These are phyloP conservation scores for Exophiala lecanii-corni DNA, from an alignment of 2,329 filamentous ascomycete species.

Conservation along the genomic window DNA sequence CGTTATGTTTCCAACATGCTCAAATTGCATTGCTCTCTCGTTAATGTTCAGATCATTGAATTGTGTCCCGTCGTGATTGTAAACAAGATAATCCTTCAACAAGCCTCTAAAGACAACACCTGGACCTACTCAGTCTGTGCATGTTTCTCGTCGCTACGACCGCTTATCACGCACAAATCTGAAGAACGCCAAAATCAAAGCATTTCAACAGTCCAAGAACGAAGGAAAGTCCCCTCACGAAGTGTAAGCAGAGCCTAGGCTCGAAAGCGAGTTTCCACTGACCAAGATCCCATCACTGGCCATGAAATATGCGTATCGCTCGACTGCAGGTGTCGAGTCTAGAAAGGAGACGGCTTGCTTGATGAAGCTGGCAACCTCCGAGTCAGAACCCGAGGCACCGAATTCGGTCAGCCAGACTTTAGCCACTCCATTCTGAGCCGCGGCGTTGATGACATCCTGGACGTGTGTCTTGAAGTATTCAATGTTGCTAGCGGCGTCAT, in stretches of 20 bases:
- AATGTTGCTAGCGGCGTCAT: conserved; percentile 30
- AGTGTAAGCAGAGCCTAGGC: conserved; percentile 11
- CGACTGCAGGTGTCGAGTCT: conserved; percentile 35
- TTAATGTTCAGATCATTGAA: no score
- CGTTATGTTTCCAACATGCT: no score
- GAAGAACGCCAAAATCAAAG: no score
- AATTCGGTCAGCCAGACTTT: conserved; percentile 47
- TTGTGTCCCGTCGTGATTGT: no score
- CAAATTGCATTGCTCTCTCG: no score
- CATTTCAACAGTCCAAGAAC: no score
- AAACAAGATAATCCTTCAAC: no score
- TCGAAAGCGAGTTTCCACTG: conserved; percentile 19
- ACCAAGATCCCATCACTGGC: conserved; percentile 32
- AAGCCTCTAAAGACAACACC: no score
- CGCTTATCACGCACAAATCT: no score
- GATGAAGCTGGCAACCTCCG: conserved; percentile 33
- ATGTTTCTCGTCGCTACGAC: no score
- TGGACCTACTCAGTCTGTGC: no score
- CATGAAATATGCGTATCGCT: conserved; percentile 42
- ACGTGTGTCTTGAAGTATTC: conserved; percentile 38
- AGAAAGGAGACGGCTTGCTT: conserved; percentile 37
- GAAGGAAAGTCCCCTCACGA: no score
- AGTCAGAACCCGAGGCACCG: conserved; percentile 28
- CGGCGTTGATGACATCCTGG: conserved; percentile 32
- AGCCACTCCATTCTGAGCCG: conserved; percentile 31